Conservation (phyloP, 2,329 filamentous ascomycete species). For the Calonectria hongkongensis region DNA sequence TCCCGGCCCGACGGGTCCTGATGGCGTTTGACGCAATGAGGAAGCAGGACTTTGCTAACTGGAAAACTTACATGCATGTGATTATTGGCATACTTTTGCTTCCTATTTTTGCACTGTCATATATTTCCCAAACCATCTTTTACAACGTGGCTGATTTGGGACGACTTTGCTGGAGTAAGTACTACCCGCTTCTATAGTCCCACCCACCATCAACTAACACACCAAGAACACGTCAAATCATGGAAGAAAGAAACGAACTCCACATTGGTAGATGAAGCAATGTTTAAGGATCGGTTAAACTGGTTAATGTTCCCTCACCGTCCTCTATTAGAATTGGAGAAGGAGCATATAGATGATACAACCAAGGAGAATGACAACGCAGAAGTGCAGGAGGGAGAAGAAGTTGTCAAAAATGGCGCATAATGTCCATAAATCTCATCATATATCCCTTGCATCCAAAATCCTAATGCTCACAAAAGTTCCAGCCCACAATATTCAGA, state of each 20-base stretch:
- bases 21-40: neutral
- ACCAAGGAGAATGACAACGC: neutral
- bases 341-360: neutral
- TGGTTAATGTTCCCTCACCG: conserved; percentile 7
- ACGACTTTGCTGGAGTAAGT: neutral
- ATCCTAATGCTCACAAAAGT: conserved; percentile 15
- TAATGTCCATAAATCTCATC: too few species aligned
- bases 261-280: neutral
- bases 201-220: neutral
- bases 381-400: neutral
- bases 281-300: conserved; percentile 18
- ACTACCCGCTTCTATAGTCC: too few species aligned
- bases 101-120: neutral
- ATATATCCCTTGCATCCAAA: too few species aligned
- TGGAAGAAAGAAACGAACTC: neutral
- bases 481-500: neutral
- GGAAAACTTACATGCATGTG: neutral
- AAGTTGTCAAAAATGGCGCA: too few species aligned
- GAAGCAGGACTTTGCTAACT: neutral
- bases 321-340: neutral
- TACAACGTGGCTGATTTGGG: neutral
- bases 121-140: neutral
- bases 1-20: neutral
- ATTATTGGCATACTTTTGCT: neutral
- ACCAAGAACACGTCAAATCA: neutral